A percentile compares a stretch with the other conserved stretches of the same genome.
phyloP scores from a whole-genome alignment of 2,329 filamentous ascomycete genomes.

The Aspergillus aculeatus region DNA sequence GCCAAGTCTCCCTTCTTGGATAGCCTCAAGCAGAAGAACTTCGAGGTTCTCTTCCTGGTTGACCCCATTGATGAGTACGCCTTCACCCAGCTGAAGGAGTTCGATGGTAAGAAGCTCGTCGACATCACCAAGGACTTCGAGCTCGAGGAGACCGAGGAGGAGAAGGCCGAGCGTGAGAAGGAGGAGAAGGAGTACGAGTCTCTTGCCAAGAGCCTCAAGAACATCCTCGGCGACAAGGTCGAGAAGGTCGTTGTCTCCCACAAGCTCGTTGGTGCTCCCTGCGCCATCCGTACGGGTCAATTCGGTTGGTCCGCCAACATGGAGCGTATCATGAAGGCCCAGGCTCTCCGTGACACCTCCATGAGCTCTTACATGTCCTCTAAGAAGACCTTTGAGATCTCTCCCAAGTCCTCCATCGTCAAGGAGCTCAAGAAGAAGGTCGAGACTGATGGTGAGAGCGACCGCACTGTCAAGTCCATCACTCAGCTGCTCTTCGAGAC shows the following conservation, averaged over 20 bases:
- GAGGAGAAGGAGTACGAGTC: conserved; percentile 98
- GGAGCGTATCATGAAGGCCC: conserved; percentile 99
- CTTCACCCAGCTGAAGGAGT: conserved; percentile 99
- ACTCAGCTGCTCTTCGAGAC: conserved; percentile 99
- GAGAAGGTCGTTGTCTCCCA: conserved; percentile 99
- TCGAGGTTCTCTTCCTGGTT: conserved; percentile 98
- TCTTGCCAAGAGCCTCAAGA: conserved; percentile 97
- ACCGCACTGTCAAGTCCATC: conserved; percentile 98
- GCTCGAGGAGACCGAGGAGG: conserved; percentile 98
- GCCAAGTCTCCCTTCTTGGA: conserved; percentile 98
- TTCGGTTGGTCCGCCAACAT: conserved; percentile 99
- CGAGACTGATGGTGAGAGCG: conserved; percentile 93
- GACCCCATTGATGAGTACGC: conserved; percentile 99
- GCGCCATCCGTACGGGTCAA: conserved; percentile 98
- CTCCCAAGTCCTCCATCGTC: conserved; percentile 96
- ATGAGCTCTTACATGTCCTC: conserved; percentile 99
- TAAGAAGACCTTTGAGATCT: conserved; percentile 99
- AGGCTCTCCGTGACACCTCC: conserved; percentile 98
- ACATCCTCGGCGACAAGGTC: conserved; percentile 97
- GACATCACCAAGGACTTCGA: conserved; percentile 99
- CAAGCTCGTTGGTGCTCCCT: conserved; percentile 92
- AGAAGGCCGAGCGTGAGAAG: conserved; percentile 92
- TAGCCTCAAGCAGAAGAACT: conserved; percentile 97
- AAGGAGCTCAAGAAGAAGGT: conserved; percentile 99
- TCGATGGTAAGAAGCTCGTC: conserved; percentile 99